phyloP scores from a whole-genome alignment of 192 early-diverging fungal genomes.

The Haplosporangium gracile region DNA sequence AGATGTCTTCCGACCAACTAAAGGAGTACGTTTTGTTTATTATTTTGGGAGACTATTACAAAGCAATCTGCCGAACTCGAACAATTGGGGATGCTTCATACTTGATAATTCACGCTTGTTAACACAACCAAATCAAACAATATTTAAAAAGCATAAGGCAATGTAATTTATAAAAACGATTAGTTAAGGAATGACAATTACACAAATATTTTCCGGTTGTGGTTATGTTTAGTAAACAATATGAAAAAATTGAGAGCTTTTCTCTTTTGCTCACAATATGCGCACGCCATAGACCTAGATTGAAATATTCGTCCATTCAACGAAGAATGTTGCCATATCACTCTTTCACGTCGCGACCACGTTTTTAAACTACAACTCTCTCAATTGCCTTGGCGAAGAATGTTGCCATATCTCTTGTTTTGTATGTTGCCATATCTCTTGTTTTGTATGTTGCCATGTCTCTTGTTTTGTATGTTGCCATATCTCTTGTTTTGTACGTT shows the following conservation, averaged over 20 bases:
- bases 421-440: conserved; percentile 17
- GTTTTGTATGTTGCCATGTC: conserved; percentile 13
- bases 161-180: not conserved
- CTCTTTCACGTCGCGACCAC: not conserved
- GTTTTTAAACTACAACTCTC: not conserved
- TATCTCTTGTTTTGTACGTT: conserved; percentile 19
- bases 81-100: too few relatives aligned
- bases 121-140: not conserved
- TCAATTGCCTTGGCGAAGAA: conserved; percentile 5
- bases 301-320: not conserved
- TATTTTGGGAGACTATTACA: not conserved
- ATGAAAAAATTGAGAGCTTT: conserved; percentile 17
- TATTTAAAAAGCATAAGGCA: not conserved
- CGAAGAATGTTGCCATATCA: conserved; percentile 25
- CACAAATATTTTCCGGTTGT: conserved; percentile 36
- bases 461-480: conserved; percentile 25
- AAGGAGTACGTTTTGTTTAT: not conserved
- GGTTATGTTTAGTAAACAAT: not conserved
- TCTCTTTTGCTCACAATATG: not conserved
- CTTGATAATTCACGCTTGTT: not conserved
- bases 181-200: not conserved
- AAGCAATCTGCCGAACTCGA: not conserved
- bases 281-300: conserved; percentile 18
- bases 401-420: conserved; percentile 25
- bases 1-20: not conserved